These are phyloP conservation scores for Neurospora sublineolata DNA, from an alignment of 495 filamentous ascomycete species.

Conservation along the genomic window DNA sequence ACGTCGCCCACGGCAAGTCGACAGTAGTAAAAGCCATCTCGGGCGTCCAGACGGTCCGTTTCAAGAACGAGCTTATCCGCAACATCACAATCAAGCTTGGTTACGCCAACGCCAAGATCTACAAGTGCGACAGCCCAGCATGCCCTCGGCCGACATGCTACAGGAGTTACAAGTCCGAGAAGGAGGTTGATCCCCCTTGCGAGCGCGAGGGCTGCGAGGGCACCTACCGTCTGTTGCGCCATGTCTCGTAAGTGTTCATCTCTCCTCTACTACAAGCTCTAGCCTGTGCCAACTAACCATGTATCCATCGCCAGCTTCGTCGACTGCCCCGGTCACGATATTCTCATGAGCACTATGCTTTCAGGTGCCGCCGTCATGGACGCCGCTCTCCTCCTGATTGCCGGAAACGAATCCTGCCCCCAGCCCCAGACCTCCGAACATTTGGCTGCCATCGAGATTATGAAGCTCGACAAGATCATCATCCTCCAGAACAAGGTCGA, in stretches of 20 bases:
- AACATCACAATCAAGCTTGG: slow-evolving; percentile 99
- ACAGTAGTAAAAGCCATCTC: slow-evolving; percentile 99
- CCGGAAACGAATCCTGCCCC: slow-evolving; percentile 96
- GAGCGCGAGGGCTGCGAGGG: slow-evolving; percentile 85
- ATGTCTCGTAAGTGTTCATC: slow-evolving; percentile 62
- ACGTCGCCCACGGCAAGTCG: slow-evolving; percentile 96
- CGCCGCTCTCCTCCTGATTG: slow-evolving; percentile 88
- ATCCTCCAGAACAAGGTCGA: slow-evolving; percentile 99
- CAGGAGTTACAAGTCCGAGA: slow-evolving; percentile 94
- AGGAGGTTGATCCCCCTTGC: slow-evolving; percentile 90
- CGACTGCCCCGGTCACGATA: slow-evolving; percentile 98
- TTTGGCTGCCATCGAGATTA: slow-evolving; percentile 96
- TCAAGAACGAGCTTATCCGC: slow-evolving; percentile 97
- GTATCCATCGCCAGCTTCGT: slow-evolving; percentile 54
- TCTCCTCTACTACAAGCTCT: too few species aligned
- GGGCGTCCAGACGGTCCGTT: slow-evolving; percentile 94
- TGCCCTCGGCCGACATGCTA: slow-evolving; percentile 94
- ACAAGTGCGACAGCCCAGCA: slow-evolving; percentile 87
- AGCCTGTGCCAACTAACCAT: too few species aligned
- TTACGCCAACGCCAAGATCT: slow-evolving; percentile 98
- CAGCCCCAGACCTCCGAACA: slow-evolving; percentile 99
- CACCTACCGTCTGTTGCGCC: slow-evolving; percentile 70
- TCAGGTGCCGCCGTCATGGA: slow-evolving; percentile 99
- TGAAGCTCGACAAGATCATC: slow-evolving; percentile 97
- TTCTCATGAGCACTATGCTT: slow-evolving; percentile 99